Base-by-base conservation (phyloP, 2,329 filamentous ascomycete genomes). In the Endoconidiophora laricicola region DNA sequence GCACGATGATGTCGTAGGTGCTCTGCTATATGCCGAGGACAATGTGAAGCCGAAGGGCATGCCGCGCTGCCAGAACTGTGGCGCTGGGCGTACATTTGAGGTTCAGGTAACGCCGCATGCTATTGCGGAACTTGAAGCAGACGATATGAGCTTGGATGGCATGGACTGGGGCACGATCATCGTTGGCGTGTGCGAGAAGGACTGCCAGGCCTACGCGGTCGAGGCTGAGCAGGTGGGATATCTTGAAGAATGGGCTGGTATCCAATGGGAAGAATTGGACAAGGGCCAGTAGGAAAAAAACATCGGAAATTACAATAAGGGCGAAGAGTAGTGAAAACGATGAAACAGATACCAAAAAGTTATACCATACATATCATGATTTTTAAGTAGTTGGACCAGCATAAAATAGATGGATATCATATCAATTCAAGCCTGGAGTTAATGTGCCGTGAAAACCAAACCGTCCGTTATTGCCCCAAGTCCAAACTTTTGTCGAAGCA, bases 101-200 rank as follows among this genome's bases (percentile, higher is more conserved):
- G 71, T 94, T 52, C 91, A 98, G 70, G 69, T 98, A 56, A 88
- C 83, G 57, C 91, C 91, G 39, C 83, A 94, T 61, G 81, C 87
- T 2, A 98, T 98, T 58, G 78, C 79, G 26, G 83, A 93, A 69
- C 69, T 96, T 49, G 91, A 96, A 68, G 79, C 74, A 2, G 83
- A 88, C 40, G 79, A 82, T 51, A 63, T 79, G 57, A 76, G 74
- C 38, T 59, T 81, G 18, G 73, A 94, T 69, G 91, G 88, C 0
- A 98, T 98, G 91, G 91, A 98, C 60, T 98, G 91, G 91, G 90
- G 90, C 0, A 96, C 87, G 0, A 74, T 98, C 6, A 78, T 98
- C 52, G 69, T 96, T 37, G 87, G 79, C 0, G 86, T 93, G 6
- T 98, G 91, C 63, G 77, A 74, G 56, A 76, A 67, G 60, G 86